phyloP scores from a whole-genome alignment of 495 filamentous ascomycete genomes.

The Venustampulla echinocandica region DNA sequence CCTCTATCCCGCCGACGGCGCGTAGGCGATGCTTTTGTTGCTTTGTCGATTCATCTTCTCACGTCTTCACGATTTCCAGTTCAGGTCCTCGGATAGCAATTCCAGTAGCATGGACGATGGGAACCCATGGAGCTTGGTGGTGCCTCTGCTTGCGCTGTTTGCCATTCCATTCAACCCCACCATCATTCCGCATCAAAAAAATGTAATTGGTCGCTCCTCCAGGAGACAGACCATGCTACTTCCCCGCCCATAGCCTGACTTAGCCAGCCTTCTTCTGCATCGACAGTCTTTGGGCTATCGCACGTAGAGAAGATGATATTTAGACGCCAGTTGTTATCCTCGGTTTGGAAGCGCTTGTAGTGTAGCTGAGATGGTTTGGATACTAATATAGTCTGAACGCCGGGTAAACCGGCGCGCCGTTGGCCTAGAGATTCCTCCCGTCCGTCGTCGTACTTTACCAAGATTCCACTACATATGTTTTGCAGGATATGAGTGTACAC shows the following conservation, averaged over 20 bases:
- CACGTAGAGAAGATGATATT: neutral
- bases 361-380: neutral
- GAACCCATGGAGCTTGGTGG: no score
- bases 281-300: neutral
- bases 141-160: no score
- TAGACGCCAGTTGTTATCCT: neutral
- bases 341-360: neutral
- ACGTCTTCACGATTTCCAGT: no score
- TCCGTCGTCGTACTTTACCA: neutral
- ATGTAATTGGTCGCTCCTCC: neutral
- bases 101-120: no score
- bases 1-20: no score
- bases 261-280: neutral
- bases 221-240: neutral
- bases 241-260: neutral
- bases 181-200: neutral
- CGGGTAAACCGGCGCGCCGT: neutral
- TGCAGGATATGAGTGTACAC: neutral
- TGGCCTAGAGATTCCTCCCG: neutral
- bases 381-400: neutral
- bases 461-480: constrained; percentile 1
- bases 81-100: no score
- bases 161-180: no score
- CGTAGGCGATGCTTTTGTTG: no score
- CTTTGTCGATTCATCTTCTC: no score